Percentiles rank a stretch among this genome's conserved stretches.
phyloP scores from a whole-genome alignment of 1,139 yeast species.

The Hyphopichia fennica region DNA sequence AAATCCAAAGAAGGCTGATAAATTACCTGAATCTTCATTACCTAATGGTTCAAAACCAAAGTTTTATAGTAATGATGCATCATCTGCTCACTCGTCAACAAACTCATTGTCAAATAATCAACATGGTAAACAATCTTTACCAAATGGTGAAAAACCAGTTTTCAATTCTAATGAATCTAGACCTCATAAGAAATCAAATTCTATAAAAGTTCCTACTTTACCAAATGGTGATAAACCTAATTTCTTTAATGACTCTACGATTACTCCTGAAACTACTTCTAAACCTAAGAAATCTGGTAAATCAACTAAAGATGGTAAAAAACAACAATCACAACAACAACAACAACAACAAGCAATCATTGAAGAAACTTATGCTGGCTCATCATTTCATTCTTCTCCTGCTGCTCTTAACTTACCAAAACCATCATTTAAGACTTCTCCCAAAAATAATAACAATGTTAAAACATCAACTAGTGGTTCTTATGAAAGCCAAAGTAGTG shows the following conservation, averaged over 20 bases:
- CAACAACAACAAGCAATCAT: constrained; percentile 2
- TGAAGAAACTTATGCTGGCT: constrained; percentile 53
- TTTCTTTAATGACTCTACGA: constrained; percentile 9
- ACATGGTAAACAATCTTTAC: constrained; percentile 17
- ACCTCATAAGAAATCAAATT: constrained; percentile 5
- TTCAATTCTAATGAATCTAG: constrained; percentile 14
- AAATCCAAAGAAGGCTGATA: not conserved
- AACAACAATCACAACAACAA: no score
- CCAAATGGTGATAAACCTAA: constrained; percentile 22
- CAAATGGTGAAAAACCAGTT: constrained; percentile 36
- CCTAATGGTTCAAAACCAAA: constrained; percentile 16
- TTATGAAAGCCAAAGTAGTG: not conserved
- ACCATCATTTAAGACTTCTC: constrained; percentile 48
- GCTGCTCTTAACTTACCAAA: constrained; percentile 58
- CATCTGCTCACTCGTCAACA: not conserved
- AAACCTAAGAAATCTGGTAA: constrained; percentile 1
- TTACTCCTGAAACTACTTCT: not conserved
- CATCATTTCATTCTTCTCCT: constrained; percentile 59
- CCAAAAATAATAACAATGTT: constrained; percentile 16
- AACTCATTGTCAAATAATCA: not conserved
- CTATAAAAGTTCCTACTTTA: constrained; percentile 11
- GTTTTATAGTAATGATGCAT: constrained; percentile 10
- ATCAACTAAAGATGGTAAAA: constrained; percentile 6
- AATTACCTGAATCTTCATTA: constrained; percentile 1
- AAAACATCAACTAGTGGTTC: constrained; percentile 4